Evolutionary conservation across 2,329 filamentous ascomycete species (phyloP), one percentile per base, ranked within the genome.

Genomic region (Neonectria coccinea): DNA sequence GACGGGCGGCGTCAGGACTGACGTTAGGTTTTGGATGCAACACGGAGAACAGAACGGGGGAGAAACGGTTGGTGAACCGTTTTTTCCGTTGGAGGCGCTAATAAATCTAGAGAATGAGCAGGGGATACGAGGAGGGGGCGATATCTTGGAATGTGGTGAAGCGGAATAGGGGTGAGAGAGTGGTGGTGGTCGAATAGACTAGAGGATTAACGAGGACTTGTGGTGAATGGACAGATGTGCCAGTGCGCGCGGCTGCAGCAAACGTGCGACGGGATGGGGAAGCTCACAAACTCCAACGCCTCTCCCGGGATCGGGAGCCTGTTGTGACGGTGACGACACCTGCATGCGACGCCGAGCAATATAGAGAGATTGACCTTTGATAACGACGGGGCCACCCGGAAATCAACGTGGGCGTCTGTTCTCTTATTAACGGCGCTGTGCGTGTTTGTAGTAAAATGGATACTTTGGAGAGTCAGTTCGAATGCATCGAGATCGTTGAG

Each of bases 191-290:
- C 33, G 39, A 62, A 50, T 56, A 56, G 14, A 47, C 45, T 58
- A 36, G 59, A 33, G 14, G 59, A 58, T 56, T 42, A 39, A 58
- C 27, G 14, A 61, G 60, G 51, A 64, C 56, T 55, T 64, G 63
- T 65, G 59, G 60, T 56, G 60, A 61, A 48, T 55, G 51, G 67
- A 36, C 10, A 62, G 55, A 64, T 66, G 50, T 48, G 53, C 45
- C 58, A 55, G 53, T 25, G 25, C 55, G 55, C 51, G 60, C 72
- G 53, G 56, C 67, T 65, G 69, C 56, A 64, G 57, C 41, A 29
- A 66, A 55, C 59, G 64, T 59, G 51, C 52, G 54, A 68, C 60
- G 62, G 57, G 51, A 63, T 50, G 50, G 60, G 60, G 55, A 53
- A 39, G 42, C 50, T 63, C 45, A 31, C 20, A 27, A 62, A 27